Evolutionary conservation across 1,284 basidiomycete genomes (phyloP), one percentile per base, ranked within the genome.

Genomic region (Melanopsichium pennsylvanicum): DNA sequence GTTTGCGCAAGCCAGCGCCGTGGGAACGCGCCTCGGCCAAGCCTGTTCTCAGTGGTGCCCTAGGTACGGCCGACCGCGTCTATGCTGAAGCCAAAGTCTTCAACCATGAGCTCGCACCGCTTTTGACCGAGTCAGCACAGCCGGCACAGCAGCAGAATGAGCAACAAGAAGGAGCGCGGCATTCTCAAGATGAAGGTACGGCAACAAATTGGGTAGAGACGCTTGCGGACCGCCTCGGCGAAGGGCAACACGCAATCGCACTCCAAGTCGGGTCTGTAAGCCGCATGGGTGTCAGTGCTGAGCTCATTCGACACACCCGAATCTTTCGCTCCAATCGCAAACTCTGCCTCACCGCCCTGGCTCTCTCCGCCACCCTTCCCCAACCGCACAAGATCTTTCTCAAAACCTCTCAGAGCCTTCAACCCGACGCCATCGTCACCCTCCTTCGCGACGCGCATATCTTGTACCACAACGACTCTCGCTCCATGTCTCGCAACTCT

Each of bases 301-400:
- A 56, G 19, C 33, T 69, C 16, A 34, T 58, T 22, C 45, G 39
- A 5, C 74, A 76, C 42, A 74, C 75, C 12, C 63, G 72, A 16
- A 70, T 78, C 40, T 78, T 75, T 35, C 71, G 75, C 6, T 69
- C 67, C 23, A 78, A 78, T 39, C 56, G 61, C 7, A 59, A 64
- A 41, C 71, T 77, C 7, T 61, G 71, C 21, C 64, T 69, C n/a
- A 70, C 74, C 4, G 72, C 74, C 22, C 46, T 78, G 12, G 60
- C 51, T 15, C 48, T 74, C 9, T 70, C 71, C 1, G 54, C 57
- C 3, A 44, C 57, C 12, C 49, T 69, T 15, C 58, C 60, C 8
- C 38, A 41, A 32, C 51, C 63, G 5, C 54, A 70, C 36, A 55
- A 52, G 32, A 55, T 78, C 34, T 78, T 54, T 41, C 62, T 78